Conservation (phyloP, 2,329 filamentous ascomycete genomes). For the Neopestalotiopsis rosae region DNA sequence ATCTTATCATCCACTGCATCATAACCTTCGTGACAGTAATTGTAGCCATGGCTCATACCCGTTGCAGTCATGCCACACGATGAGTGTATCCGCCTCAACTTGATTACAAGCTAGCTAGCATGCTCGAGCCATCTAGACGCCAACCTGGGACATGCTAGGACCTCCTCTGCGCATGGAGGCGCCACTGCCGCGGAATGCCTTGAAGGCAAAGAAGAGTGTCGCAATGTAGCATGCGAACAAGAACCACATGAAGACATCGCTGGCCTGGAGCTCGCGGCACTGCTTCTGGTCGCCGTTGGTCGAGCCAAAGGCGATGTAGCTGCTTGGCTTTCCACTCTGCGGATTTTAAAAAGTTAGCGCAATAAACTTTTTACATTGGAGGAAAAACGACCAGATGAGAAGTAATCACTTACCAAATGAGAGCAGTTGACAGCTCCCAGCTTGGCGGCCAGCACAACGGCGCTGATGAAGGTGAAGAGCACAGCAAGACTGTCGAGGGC, state of each 20-base stretch:
- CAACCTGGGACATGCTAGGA: conserved; percentile 63
- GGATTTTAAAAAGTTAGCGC: neutral
- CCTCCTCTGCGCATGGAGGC: conserved; percentile 43
- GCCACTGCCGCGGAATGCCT: conserved; percentile 55
- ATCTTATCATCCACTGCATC: neutral
- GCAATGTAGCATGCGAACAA: conserved; percentile 68
- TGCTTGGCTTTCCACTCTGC: conserved; percentile 47
- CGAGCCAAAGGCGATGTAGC: conserved; percentile 69
- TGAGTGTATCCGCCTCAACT: neutral
- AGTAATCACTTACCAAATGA: conserved; percentile 51
- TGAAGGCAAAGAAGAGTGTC: conserved; percentile 60
- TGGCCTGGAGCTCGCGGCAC: conserved; percentile 78
- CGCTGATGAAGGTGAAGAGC: conserved; percentile 74
- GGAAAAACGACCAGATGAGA: neutral
- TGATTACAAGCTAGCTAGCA: neutral
- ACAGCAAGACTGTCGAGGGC: conserved; percentile 49
- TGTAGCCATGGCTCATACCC: neutral
- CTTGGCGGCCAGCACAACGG: conserved; percentile 73
- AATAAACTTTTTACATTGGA: neutral
- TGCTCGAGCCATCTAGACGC: conserved; percentile 41
- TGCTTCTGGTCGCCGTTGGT: conserved; percentile 59
- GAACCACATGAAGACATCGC: conserved; percentile 81
- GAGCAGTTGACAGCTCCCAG: conserved; percentile 73
- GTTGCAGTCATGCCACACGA: neutral
- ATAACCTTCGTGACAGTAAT: neutral